Evolutionary conservation across 1,139 yeast species (phyloP).

Genomic region (Suhomyces yuchorum): DNA sequence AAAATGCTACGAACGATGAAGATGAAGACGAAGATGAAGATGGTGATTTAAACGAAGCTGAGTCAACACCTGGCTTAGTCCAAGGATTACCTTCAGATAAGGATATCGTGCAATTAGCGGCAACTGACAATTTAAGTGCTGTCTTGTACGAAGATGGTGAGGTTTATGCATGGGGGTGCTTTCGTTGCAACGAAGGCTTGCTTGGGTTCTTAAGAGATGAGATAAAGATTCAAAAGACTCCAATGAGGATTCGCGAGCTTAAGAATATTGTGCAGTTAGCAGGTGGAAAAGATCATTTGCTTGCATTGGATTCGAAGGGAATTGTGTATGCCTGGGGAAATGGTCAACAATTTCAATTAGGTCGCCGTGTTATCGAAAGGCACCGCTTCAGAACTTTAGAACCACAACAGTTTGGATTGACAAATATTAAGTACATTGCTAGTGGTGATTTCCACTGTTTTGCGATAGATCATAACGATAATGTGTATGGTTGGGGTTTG

Average conservation of each 20-base stretch:
- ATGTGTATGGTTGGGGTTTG: conserved; percentile 88
- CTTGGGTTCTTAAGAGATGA: conserved; percentile 73
- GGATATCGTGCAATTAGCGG: conserved; percentile 78
- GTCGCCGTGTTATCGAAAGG: conserved; percentile 78
- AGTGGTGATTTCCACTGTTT: conserved; percentile 96
- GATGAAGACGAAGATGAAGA: conserved; percentile 62
- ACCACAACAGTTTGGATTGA: conserved; percentile 78
- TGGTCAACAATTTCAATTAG: conserved; percentile 90
- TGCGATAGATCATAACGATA: conserved; percentile 76
- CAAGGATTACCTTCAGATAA: conserved; percentile 58
- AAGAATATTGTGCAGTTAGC: conserved; percentile 82
- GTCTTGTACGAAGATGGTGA: conserved; percentile 79
- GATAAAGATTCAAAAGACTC: conserved; percentile 64
- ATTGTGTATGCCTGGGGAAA: conserved; percentile 96
- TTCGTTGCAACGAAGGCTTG: conserved; percentile 88
- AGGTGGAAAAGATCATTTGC: conserved; percentile 87
- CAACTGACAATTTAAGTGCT: conserved; percentile 89
- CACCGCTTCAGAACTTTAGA: conserved; percentile 69
- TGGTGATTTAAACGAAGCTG: conserved; percentile 84
- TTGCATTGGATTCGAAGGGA: conserved; percentile 83
- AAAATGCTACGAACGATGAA: conserved; percentile 61
- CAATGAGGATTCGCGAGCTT: conserved; percentile 63
- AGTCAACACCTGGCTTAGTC: conserved; percentile 83
- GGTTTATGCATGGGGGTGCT: conserved; percentile 97
- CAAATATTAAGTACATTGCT: conserved; percentile 75